These are phyloP conservation scores for Stenogyne calaminthoides DNA, from an alignment of 305 asterid genomes.

Conservation along the genomic window DNA sequence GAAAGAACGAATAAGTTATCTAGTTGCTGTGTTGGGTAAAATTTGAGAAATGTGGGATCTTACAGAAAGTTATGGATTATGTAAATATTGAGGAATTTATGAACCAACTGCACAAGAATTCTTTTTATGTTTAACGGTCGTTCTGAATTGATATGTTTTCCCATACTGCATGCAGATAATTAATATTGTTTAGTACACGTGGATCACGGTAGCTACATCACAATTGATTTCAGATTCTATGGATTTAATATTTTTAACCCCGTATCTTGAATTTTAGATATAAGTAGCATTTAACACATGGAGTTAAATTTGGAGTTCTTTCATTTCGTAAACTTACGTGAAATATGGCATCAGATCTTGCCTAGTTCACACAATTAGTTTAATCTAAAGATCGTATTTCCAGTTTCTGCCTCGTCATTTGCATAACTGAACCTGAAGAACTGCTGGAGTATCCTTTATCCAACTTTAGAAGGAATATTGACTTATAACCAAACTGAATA, in stretches of 20 bases:
- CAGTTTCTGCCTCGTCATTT: neutral
- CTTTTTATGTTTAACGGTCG: neutral
- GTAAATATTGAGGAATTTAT: neutral
- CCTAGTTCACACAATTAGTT: neutral
- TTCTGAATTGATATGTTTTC: constrained; percentile 3
- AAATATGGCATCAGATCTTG: neutral
- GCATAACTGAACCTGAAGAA: neutral
- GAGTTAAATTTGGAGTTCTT: neutral
- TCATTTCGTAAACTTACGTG: neutral
- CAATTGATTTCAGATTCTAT: neutral
- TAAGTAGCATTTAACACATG: neutral
- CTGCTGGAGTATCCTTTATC: neutral
- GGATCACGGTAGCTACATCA: neutral
- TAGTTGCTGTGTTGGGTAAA: constrained; percentile 1
- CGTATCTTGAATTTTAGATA: neutral
- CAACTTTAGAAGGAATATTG: neutral
- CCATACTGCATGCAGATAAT: neutral
- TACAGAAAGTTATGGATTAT: neutral
- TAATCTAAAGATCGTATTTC: neutral
- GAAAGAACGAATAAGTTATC: neutral
- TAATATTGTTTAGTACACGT: neutral
- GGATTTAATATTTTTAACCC: constrained; percentile 11
- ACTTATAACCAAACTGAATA: neutral
- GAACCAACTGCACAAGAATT: neutral
- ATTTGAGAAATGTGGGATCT: constrained; percentile 13